phyloP scores from a whole-genome alignment of 768 basidiomycete species.

The Podaxis sp. region DNA sequence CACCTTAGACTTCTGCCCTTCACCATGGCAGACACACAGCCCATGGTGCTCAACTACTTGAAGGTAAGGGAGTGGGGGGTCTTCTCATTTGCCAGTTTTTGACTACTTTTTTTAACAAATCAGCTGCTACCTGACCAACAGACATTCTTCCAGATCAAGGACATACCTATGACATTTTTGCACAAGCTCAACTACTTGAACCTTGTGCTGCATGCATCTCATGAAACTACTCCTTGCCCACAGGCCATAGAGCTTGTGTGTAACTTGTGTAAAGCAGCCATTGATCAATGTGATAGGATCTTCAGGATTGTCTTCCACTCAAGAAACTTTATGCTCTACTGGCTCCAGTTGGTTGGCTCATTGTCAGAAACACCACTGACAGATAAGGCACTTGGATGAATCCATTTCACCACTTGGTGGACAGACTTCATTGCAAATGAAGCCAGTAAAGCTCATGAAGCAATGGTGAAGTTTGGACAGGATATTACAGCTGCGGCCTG shows the following conservation, averaged over 20 bases:
- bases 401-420: not conserved
- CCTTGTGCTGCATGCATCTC: not conserved
- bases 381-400: not conserved
- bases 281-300: not conserved
- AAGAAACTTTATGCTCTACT: not conserved
- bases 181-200: not conserved
- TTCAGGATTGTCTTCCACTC: not conserved
- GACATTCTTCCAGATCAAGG: not conserved
- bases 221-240: not conserved
- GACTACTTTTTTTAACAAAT: not conserved
- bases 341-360: not conserved
- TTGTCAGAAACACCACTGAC: not conserved
- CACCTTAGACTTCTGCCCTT: not conserved
- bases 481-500: not conserved
- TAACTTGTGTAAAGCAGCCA: not conserved
- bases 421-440: not conserved
- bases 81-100: not conserved
- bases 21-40: not conserved
- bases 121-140: not conserved
- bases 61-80: not conserved
- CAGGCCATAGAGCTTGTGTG: not conserved
- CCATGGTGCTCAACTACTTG: not conserved
- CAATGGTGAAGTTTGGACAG: not conserved
- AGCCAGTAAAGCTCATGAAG: not conserved
- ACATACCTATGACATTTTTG: not conserved